A percentile compares a stretch with the other conserved stretches of the same genome.
phyloP scores from a whole-genome alignment of 179 eudicot genomes.

The Spinacia oleracea region DNA sequence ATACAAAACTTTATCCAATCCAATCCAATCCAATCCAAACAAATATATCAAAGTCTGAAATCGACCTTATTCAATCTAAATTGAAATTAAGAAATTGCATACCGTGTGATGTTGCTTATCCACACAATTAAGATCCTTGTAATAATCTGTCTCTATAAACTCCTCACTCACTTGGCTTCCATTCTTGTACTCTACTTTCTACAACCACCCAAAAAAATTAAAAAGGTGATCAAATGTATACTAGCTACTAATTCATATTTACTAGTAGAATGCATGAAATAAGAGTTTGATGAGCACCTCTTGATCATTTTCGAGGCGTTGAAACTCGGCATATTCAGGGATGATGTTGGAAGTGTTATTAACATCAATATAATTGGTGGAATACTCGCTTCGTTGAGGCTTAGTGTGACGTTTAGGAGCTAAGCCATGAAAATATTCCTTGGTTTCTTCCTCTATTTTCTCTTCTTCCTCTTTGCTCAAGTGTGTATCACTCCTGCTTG shows the following conservation, averaged over 20 bases:
- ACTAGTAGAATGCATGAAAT: not conserved
- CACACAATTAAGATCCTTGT: constrained; percentile 73
- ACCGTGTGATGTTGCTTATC: constrained; percentile 96
- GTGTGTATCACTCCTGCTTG: constrained; percentile 76
- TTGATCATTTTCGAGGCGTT: constrained; percentile 55
- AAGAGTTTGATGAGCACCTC: constrained; percentile 20
- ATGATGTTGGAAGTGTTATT: constrained; percentile 31
- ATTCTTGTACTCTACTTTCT: constrained; percentile 53
- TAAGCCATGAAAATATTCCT: constrained; percentile 64
- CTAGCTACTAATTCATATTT: not conserved
- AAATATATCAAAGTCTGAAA: not conserved
- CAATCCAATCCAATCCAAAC: not conserved
- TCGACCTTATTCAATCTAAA: not conserved
- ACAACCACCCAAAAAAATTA: constrained; percentile 13
- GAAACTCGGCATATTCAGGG: constrained; percentile 69
- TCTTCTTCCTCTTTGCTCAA: constrained; percentile 63
- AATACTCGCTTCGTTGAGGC: constrained; percentile 91
- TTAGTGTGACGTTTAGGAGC: constrained; percentile 87
- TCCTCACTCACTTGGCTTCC: constrained; percentile 60
- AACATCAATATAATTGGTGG: constrained; percentile 50
- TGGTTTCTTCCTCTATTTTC: constrained; percentile 54
- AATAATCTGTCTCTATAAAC: constrained; percentile 94
- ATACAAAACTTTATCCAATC: not conserved
- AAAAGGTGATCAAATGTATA: not conserved
- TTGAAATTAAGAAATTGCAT: not conserved